A percentile compares a stretch with the other conserved stretches of the same genome.
phyloP scores from a whole-genome alignment of 2,329 filamentous ascomycete genomes.

The Bertia moriformis region DNA sequence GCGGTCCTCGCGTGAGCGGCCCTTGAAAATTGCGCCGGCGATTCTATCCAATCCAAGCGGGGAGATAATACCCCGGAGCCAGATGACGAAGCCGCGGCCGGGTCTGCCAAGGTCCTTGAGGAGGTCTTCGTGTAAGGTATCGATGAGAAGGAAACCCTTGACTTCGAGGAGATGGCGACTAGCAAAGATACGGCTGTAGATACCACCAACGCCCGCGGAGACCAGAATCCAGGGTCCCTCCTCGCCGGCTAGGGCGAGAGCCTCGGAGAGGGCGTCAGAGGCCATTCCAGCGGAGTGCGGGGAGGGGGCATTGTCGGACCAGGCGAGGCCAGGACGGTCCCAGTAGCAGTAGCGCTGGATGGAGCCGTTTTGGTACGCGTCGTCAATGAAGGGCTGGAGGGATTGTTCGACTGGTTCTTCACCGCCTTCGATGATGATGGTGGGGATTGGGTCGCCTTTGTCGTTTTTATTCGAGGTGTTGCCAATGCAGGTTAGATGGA shows the following conservation, averaged over 20 bases:
- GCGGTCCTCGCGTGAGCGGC: slow-evolving; percentile 67
- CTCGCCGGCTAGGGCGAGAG: slow-evolving; percentile 66
- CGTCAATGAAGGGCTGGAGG: slow-evolving; percentile 66
- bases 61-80: slow-evolving; percentile 72
- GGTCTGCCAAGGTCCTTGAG: slow-evolving; percentile 54
- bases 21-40: slow-evolving; percentile 66
- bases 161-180: slow-evolving; percentile 65
- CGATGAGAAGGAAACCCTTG: slow-evolving; percentile 68
- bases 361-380: slow-evolving; percentile 62
- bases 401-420: slow-evolving; percentile 66
- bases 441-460: slow-evolving; percentile 34
- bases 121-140: slow-evolving; percentile 78
- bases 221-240: slow-evolving; percentile 78
- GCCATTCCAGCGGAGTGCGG: slow-evolving; percentile 87
- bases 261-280: slow-evolving; percentile 77
- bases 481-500: slow-evolving; percentile 59
- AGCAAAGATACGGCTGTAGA: slow-evolving; percentile 84
- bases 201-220: slow-evolving; percentile 71
- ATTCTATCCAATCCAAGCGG: slow-evolving; percentile 75
- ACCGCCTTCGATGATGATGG: slow-evolving; percentile 73
- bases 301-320: slow-evolving; percentile 81
- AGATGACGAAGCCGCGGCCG: slow-evolving; percentile 66
- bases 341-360: slow-evolving; percentile 89
- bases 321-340: slow-evolving; percentile 79
- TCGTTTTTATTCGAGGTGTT: slow-evolving; percentile 43